These are phyloP conservation scores for Xylariaceae sp. DNA, from an alignment of 2,329 filamentous ascomycete genomes.

Conservation along the genomic window DNA sequence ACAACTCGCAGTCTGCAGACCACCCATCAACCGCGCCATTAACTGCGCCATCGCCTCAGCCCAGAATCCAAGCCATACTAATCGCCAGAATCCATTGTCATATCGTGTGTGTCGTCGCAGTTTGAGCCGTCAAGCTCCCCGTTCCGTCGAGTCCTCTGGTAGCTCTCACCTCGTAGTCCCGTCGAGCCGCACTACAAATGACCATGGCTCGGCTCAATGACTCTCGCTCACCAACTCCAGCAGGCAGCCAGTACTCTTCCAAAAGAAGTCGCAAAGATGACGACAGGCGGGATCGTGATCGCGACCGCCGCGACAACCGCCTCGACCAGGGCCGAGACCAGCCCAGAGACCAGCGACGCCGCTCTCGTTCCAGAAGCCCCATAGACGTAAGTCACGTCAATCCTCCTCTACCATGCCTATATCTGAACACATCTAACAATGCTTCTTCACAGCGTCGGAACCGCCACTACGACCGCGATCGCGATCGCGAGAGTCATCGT, in stretches of 20 bases:
- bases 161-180: slow-evolving; percentile 35
- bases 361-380: slow-evolving; percentile 59
- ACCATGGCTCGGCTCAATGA: slow-evolving; percentile 61
- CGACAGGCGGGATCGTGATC: slow-evolving; percentile 50
- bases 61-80: no score
- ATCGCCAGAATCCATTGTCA: slow-evolving; percentile 1
- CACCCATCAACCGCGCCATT: no score
- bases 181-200: slow-evolving; percentile 33
- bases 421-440: slow-evolving; percentile 37
- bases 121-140: slow-evolving; percentile 23
- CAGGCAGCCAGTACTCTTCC: slow-evolving; percentile 76
- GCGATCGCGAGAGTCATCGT: slow-evolving; percentile 44
- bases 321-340: slow-evolving; percentile 47
- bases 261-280: slow-evolving; percentile 64
- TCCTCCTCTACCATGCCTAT: slow-evolving; percentile 8
- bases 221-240: slow-evolving; percentile 87
- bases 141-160: slow-evolving; percentile 30
- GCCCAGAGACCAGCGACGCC: slow-evolving; percentile 41
- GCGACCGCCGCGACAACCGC: slow-evolving; percentile 41
- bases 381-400: slow-evolving; percentile 49
- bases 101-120: slow-evolving; percentile 12
- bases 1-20: no score
- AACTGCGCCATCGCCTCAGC: no score
- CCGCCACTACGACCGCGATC: slow-evolving; percentile 27
- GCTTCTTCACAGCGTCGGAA: slow-evolving; percentile 48